Evolutionary conservation across 495 filamentous ascomycete genomes (phyloP).

Genomic region (Penicillium mononematosum): DNA sequence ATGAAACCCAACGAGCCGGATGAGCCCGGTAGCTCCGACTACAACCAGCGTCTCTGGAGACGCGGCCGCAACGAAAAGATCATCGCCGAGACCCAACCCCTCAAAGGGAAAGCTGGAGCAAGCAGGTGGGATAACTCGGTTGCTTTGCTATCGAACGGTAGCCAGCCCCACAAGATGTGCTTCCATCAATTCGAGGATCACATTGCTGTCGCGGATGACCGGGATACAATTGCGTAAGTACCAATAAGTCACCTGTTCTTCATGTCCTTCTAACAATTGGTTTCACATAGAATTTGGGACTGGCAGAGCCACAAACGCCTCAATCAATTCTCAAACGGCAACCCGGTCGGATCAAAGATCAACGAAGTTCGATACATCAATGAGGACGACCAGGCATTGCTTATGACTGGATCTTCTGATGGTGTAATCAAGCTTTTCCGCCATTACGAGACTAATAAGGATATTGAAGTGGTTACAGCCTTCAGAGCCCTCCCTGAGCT

Average conservation of each 20-base stretch:
- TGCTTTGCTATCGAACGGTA: slow-evolving; percentile 79
- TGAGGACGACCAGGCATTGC: slow-evolving; percentile 90
- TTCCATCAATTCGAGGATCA: slow-evolving; percentile 99
- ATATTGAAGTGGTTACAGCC: slow-evolving; percentile 81
- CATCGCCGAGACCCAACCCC: slow-evolving; percentile 84
- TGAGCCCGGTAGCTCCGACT: slow-evolving; percentile 94
- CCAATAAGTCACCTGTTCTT: background rate
- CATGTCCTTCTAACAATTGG: slow-evolving; percentile 26
- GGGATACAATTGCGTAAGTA: slow-evolving; percentile 73
- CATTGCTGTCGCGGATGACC: slow-evolving; percentile 88
- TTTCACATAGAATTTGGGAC: slow-evolving; percentile 74
- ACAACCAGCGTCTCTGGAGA: slow-evolving; percentile 93
- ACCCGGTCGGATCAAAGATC: slow-evolving; percentile 85
- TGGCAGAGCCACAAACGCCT: slow-evolving; percentile 73
- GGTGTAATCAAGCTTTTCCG: slow-evolving; percentile 92
- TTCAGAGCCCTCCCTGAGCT: slow-evolving; percentile 93
- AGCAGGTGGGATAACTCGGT: slow-evolving; percentile 78
- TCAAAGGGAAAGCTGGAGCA: slow-evolving; percentile 80
- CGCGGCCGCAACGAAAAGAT: slow-evolving; percentile 90
- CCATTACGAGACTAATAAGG: slow-evolving; percentile 69
- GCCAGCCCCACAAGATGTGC: slow-evolving; percentile 85
- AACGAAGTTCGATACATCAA: slow-evolving; percentile 97
- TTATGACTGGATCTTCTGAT: slow-evolving; percentile 94
- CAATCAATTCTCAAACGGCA: slow-evolving; percentile 88
- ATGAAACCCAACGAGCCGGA: slow-evolving; percentile 96